These are phyloP conservation scores for Clonostachys rhizophaga DNA, from an alignment of 2,329 filamentous ascomycete genomes.

Conservation along the genomic window DNA sequence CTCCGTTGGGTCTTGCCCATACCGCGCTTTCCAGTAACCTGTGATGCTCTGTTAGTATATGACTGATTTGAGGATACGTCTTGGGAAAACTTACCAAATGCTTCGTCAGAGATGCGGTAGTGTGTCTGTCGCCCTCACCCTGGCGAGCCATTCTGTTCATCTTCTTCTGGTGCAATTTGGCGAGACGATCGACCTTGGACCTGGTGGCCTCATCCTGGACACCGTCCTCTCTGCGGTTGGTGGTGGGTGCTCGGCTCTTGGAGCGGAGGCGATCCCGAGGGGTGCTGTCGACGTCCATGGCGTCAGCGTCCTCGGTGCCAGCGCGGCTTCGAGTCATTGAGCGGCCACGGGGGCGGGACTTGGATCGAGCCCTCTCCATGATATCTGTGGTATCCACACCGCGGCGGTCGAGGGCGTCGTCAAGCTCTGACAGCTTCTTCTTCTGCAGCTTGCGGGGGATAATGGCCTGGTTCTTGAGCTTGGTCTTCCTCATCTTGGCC, in stretches of 20 bases:
- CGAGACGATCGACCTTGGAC: conserved; percentile 77
- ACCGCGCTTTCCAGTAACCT: conserved; percentile 87
- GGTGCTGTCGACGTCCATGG: conserved; percentile 68
- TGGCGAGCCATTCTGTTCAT: conserved; percentile 98
- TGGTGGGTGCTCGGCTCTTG: conserved; percentile 60
- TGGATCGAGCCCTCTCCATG: conserved; percentile 64
- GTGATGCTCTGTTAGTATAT: conserved; percentile 20
- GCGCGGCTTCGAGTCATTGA: conserved; percentile 59
- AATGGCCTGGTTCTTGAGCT: conserved; percentile 92
- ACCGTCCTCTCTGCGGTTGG: conserved; percentile 72
- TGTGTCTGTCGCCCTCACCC: conserved; percentile 94
- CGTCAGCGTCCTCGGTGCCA: conserved; percentile 60
- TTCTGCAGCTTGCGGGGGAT: conserved; percentile 80
- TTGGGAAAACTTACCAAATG: conserved; percentile 68
- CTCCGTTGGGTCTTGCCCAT: conserved; percentile 83
- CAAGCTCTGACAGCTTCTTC: conserved; percentile 82
- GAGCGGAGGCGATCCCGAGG: conserved; percentile 60
- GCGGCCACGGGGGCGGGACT: conserved; percentile 65
- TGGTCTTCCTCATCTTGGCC: conserved; percentile 82
- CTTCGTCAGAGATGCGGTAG: conserved; percentile 75
- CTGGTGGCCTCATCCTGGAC: conserved; percentile 63
- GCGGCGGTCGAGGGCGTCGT: conserved; percentile 77
- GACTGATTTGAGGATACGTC: conserved; percentile 1
- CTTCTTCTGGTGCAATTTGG: conserved; percentile 92
- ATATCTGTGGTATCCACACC: conserved; percentile 80